A percentile compares a stretch with the other conserved stretches of the same genome.
These are phyloP conservation scores for Helicocarpus griseus DNA, from an alignment of 2,329 filamentous ascomycete species.

Conservation along the genomic window DNA sequence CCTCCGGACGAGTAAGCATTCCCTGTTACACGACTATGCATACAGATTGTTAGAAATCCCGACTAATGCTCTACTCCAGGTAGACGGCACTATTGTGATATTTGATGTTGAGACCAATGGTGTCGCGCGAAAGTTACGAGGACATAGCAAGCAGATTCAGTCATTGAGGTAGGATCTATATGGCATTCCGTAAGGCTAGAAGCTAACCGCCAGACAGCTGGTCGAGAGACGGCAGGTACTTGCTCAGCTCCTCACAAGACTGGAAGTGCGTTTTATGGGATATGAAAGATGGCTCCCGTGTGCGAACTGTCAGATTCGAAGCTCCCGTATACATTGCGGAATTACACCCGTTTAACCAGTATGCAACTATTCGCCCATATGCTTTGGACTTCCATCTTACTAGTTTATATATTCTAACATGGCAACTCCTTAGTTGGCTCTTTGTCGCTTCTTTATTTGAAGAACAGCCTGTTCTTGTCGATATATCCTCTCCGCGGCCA, in stretches of 20 bases:
- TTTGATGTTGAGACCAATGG: conserved; percentile 98
- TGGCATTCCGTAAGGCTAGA: neutral
- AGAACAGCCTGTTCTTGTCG: conserved; percentile 80
- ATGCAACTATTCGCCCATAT: conserved; percentile 25
- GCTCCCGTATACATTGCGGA: conserved; percentile 94
- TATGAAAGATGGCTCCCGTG: conserved; percentile 58
- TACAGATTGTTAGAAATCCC: neutral
- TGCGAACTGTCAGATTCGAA: conserved; percentile 81
- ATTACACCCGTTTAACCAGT: conserved; percentile 85
- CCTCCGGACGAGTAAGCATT: conserved; percentile 67
- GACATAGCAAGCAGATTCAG: conserved; percentile 88
- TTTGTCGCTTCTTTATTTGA: conserved; percentile 92
- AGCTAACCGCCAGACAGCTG: conserved; percentile 47
- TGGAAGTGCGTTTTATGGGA: conserved; percentile 98
- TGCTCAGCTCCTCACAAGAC: conserved; percentile 87
- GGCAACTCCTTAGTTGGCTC: conserved; percentile 49
- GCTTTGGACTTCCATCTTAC: neutral
- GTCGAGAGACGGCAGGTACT: conserved; percentile 83
- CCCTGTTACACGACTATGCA: neutral
- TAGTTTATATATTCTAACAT: neutral
- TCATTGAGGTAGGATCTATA: conserved; percentile 53
- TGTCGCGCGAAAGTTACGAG: conserved; percentile 84
- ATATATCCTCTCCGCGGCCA: conserved; percentile 60
- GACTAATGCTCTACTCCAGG: conserved; percentile 28
- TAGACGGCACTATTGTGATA: conserved; percentile 86